Conservation (phyloP, 305 asterid species). For the Withania somnifera region DNA sequence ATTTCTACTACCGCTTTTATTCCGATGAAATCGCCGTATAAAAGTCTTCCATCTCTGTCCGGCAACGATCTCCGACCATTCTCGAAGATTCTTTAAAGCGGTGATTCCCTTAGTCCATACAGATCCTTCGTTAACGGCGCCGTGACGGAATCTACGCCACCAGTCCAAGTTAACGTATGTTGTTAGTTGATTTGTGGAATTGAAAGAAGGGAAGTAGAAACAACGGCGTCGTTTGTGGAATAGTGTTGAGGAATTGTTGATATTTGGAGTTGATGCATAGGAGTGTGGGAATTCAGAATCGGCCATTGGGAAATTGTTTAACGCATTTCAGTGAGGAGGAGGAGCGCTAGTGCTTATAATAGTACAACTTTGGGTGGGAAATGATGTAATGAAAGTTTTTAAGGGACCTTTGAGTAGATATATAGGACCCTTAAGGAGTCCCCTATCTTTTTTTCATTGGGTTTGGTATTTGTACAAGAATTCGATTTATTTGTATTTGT, state of each 20-base stretch:
- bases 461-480: no score
- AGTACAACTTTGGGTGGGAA: background rate
- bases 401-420: background rate
- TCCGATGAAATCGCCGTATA: slow-evolving; percentile 56
- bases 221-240: slow-evolving; percentile 38
- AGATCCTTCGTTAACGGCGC: slow-evolving; percentile 11
- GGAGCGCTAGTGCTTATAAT: background rate
- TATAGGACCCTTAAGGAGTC: background rate
- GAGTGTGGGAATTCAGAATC: slow-evolving; percentile 24
- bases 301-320: slow-evolving; percentile 24
- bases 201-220: slow-evolving; percentile 32
- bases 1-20: slow-evolving; percentile 13
- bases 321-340: background rate
- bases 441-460: no score
- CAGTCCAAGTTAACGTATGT: slow-evolving; percentile 15
- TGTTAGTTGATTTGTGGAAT: background rate
- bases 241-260: slow-evolving; percentile 18
- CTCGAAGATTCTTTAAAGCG: slow-evolving; percentile 52
- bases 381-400: background rate
- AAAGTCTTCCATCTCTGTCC: slow-evolving; percentile 84
- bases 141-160: slow-evolving; percentile 33
- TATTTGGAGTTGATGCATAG: slow-evolving; percentile 14
- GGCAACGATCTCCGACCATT: slow-evolving; percentile 82
- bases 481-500: no score
- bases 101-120: slow-evolving; percentile 42